These are phyloP conservation scores for Myriosclerotinia curreyana DNA, from an alignment of 2,329 filamentous ascomycete genomes.

Conservation along the genomic window DNA sequence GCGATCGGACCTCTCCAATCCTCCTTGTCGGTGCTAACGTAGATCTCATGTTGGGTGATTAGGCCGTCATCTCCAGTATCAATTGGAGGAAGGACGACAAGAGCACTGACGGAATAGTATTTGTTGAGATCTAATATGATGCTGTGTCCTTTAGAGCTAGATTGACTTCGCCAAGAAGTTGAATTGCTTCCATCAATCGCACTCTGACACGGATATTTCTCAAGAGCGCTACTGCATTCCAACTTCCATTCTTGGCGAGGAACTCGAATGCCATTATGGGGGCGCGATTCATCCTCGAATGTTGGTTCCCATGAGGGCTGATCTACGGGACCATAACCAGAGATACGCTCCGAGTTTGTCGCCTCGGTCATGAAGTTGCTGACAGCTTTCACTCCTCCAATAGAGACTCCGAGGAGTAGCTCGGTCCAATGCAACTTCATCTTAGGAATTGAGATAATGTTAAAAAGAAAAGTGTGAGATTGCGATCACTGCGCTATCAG, in stretches of 20 bases:
- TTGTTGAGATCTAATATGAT: slow-evolving; percentile 4
- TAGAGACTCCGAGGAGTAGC: slow-evolving; percentile 7
- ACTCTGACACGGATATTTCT: neutral
- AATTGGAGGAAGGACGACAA: slow-evolving; percentile 5
- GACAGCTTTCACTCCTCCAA: neutral
- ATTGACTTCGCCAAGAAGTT: slow-evolving; percentile 6
- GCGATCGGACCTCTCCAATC: neutral
- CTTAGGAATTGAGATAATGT: neutral
- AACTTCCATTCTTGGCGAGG: slow-evolving; percentile 2
- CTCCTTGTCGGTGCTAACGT: neutral
- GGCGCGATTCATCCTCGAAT: slow-evolving; percentile 1
- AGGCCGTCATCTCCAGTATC: neutral
- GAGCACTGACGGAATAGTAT: slow-evolving; percentile 1
- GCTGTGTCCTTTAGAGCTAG: neutral
- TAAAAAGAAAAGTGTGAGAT: neutral
- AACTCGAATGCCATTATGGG: slow-evolving; percentile 4
- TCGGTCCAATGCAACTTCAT: slow-evolving; percentile 8
- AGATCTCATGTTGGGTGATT: slow-evolving; percentile 5
- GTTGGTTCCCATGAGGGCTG: slow-evolving; percentile 2
- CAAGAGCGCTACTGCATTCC: neutral
- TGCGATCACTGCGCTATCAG: neutral
- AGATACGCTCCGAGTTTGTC: slow-evolving; percentile 4
- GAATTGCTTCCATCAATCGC: slow-evolving; percentile 1
- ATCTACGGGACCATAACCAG: slow-evolving; percentile 8
- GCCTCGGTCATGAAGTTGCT: slow-evolving; percentile 12